phyloP scores from a whole-genome alignment of 176 grass and related monocot genomes.

The Cenchrus purpureus region DNA sequence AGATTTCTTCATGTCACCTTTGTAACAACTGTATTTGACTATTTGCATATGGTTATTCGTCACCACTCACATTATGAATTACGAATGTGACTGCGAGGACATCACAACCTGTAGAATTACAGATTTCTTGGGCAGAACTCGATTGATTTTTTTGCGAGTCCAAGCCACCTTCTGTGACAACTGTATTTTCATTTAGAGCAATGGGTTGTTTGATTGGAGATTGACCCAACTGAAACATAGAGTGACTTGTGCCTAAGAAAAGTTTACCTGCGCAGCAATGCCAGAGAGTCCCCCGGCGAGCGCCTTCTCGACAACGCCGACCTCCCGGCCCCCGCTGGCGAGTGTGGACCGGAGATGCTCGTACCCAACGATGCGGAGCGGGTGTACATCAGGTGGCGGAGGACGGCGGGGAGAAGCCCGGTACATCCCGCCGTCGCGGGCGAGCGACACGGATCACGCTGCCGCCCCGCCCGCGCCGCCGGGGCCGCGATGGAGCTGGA shows the following conservation, averaged over 20 bases:
- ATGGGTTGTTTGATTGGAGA: not conserved
- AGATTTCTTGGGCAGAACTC: not conserved
- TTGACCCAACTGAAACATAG: not conserved
- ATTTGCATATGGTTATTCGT: not conserved
- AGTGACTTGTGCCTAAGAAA: not conserved
- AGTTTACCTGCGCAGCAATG: slow-evolving; percentile 65
- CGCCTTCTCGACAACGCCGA: slow-evolving; percentile 58
- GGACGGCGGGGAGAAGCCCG: slow-evolving; percentile 68
- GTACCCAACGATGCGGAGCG: slow-evolving; percentile 80
- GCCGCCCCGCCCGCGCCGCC: slow-evolving; percentile 21
- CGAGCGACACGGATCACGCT: slow-evolving; percentile 60
- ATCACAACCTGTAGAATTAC: not conserved
- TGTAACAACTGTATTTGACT: not conserved
- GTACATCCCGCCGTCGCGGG: slow-evolving; percentile 64
- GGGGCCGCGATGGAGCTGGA: slow-evolving; percentile 63
- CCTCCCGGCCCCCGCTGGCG: slow-evolving; percentile 44
- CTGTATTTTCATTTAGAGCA: not conserved
- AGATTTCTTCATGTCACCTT: not conserved
- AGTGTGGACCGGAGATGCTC: slow-evolving; percentile 64
- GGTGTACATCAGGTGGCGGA: slow-evolving; percentile 85
- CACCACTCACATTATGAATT: not conserved
- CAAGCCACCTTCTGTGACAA: not conserved
- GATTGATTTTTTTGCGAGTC: not conserved
- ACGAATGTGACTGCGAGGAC: not conserved
- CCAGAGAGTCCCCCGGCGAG: slow-evolving; percentile 74